A percentile compares a stretch with the other conserved stretches of the same genome.
These are phyloP conservation scores for Linaria vulgaris DNA, from an alignment of 257 asterid genomes.

Conservation along the genomic window DNA sequence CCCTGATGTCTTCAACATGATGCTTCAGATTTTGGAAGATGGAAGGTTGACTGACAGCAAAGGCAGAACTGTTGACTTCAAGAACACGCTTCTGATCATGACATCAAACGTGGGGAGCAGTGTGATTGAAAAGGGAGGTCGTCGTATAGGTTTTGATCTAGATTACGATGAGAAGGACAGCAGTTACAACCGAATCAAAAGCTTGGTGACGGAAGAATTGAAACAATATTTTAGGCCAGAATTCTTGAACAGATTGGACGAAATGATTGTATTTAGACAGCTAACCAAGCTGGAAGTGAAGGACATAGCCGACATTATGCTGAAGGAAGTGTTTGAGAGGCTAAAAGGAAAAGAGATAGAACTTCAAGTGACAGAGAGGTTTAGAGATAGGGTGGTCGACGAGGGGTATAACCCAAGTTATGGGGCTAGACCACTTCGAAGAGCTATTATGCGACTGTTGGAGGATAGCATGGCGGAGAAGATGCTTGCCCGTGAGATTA, in stretches of 20 bases:
- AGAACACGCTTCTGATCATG: slow-evolving; percentile 79
- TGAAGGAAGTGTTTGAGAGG: slow-evolving; percentile 66
- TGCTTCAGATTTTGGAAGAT: slow-evolving; percentile 87
- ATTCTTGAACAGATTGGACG: slow-evolving; percentile 77
- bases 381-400: slow-evolving; percentile 61
- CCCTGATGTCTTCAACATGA: slow-evolving; percentile 72
- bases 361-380: slow-evolving; percentile 62
- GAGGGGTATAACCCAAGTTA: slow-evolving; percentile 73
- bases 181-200: slow-evolving; percentile 66
- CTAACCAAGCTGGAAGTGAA: slow-evolving; percentile 64
- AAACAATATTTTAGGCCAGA: slow-evolving; percentile 79
- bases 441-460: slow-evolving; percentile 78
- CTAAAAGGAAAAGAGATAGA: slow-evolving; percentile 52
- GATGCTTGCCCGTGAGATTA: slow-evolving; percentile 60
- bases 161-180: slow-evolving; percentile 64
- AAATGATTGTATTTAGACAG: slow-evolving; percentile 75
- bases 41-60: slow-evolving; percentile 85
- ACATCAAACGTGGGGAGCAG: slow-evolving; percentile 76
- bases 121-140: slow-evolving; percentile 67
- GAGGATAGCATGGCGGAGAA: slow-evolving; percentile 87
- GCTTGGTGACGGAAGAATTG: slow-evolving; percentile 57
- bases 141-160: slow-evolving; percentile 57
- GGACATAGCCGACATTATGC: slow-evolving; percentile 72
- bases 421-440: slow-evolving; percentile 78
- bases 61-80: slow-evolving; percentile 81